These are phyloP conservation scores for Solanum clarkiae DNA, from an alignment of 257 asterid genomes.

Conservation along the genomic window DNA sequence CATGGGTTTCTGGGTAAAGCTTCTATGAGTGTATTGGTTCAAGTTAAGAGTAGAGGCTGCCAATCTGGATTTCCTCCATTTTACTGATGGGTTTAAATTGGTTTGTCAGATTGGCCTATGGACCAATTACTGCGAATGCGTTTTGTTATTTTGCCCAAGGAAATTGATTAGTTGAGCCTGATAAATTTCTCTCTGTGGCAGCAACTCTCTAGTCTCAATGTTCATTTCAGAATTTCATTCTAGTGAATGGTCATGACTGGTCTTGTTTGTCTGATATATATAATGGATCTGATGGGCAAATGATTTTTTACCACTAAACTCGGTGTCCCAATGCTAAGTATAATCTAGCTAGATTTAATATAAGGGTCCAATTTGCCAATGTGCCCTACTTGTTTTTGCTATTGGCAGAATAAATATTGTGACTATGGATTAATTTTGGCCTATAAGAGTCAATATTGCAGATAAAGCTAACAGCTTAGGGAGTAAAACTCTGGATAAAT, in stretches of 20 bases:
- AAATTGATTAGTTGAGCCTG: not conserved
- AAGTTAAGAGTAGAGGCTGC: not conserved
- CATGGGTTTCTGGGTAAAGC: not conserved
- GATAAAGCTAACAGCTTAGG: not conserved
- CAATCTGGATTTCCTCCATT: not conserved
- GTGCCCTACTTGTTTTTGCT: not conserved
- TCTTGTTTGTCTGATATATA: not conserved
- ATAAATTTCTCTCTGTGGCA: not conserved
- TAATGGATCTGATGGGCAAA: not conserved
- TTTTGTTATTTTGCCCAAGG: not conserved
- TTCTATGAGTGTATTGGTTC: not conserved
- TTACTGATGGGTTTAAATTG: not conserved
- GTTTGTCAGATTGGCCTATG: not conserved
- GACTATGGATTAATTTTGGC: not conserved
- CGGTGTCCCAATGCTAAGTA: not conserved
- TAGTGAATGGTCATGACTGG: not conserved
- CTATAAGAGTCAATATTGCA: not conserved
- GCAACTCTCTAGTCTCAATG: not conserved
- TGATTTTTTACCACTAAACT: not conserved
- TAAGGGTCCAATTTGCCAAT: not conserved
- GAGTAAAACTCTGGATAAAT: not conserved
- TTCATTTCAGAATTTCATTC: not conserved
- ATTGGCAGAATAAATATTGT: not conserved
- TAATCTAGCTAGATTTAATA: not conserved
- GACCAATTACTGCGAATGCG: not conserved